Conservation (phyloP, 2,329 filamentous ascomycete species). For the Xylariales sp. region DNA sequence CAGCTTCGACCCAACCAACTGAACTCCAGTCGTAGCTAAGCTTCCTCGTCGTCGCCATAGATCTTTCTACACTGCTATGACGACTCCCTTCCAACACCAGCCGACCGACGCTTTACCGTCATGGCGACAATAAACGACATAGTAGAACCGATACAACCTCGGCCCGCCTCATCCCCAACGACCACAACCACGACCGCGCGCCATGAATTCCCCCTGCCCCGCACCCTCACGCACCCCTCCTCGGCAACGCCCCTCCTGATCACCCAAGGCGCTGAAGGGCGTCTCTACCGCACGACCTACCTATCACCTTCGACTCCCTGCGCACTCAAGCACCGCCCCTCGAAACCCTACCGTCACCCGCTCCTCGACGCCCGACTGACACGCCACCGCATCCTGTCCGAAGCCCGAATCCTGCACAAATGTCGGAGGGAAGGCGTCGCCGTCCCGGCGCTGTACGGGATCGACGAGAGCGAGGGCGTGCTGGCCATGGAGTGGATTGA, state of each 20-base stretch:
- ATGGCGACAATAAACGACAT: conserved; percentile 3
- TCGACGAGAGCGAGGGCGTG: conserved; percentile 63
- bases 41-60: conserved; percentile 1
- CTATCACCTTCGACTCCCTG: conserved; percentile 63
- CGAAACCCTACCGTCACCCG: conserved; percentile 89
- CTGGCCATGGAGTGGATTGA: conserved; percentile 81
- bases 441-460: conserved; percentile 76
- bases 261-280: conserved; percentile 91
- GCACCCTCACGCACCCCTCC: conserved; percentile 59
- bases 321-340: conserved; percentile 86
- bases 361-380: conserved; percentile 84
- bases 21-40: not conserved
- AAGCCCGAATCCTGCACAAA: conserved; percentile 79
- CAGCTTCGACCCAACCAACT: not conserved
- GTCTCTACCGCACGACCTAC: conserved; percentile 83
- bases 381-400: conserved; percentile 78
- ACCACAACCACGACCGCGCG: not conserved
- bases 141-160: conserved; percentile 13
- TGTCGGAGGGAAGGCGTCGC: conserved; percentile 72
- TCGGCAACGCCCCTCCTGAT: conserved; percentile 63
- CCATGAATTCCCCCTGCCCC: conserved; percentile 49
- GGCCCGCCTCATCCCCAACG: conserved; percentile 3
- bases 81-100: not conserved
- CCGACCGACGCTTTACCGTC: not conserved
- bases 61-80: too few species aligned